These are phyloP conservation scores for Hanseniaspora meyeri DNA, from an alignment of 805 yeast genomes.

Conservation along the genomic window DNA sequence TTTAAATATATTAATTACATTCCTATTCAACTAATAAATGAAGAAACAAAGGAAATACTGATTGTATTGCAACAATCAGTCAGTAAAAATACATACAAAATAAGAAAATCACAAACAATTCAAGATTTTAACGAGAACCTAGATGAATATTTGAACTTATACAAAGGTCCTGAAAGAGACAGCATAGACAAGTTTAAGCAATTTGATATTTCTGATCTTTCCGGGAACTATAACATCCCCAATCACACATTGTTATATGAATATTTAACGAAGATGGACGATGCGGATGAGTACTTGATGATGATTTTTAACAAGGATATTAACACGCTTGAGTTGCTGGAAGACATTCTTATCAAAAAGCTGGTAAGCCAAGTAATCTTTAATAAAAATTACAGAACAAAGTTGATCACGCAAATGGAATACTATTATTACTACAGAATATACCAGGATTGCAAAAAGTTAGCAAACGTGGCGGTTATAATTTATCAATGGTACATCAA, in stretches of 20 bases:
- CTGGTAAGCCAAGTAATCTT: neutral
- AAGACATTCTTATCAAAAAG: constrained; percentile 6
- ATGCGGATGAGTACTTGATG: neutral
- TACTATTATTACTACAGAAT: constrained; percentile 10
- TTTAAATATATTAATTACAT: constrained; percentile 9
- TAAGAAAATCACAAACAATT: constrained; percentile 9
- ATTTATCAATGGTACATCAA: constrained; percentile 1
- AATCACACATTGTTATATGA: neutral
- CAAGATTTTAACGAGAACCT: neutral
- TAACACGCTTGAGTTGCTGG: neutral
- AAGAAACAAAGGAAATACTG: neutral
- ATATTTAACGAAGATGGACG: neutral
- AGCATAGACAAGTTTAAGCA: neutral
- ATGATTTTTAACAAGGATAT: neutral
- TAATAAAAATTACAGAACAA: constrained; percentile 9
- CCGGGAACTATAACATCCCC: constrained; percentile 11
- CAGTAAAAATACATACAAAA: constrained; percentile 3
- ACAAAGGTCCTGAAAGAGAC: constrained; percentile 13
- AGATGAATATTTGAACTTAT: neutral
- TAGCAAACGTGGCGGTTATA: neutral
- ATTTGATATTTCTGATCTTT: neutral
- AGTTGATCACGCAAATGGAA: constrained; percentile 10
- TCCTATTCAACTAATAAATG: constrained; percentile 1
- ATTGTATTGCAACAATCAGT: constrained; percentile 9
- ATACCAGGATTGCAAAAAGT: neutral